A percentile compares a stretch with the other conserved stretches of the same genome.
phyloP scores from a whole-genome alignment of 345 rosid genomes.

The Raphanus raphanistrum region DNA sequence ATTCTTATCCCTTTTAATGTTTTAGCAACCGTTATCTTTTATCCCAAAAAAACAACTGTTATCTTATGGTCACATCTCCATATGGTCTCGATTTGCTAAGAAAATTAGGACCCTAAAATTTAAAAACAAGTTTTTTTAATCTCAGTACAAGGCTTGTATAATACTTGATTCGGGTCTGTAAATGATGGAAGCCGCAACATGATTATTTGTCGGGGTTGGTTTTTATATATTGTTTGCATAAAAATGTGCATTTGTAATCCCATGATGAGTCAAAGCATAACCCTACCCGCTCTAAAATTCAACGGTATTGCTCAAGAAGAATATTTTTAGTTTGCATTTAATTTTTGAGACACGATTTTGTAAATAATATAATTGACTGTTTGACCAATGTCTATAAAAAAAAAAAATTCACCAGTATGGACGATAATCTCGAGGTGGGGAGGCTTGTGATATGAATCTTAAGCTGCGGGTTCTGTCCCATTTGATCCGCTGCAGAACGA shows the following conservation, averaged over 20 bases:
- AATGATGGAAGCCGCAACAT: background rate
- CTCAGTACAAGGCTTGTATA: background rate
- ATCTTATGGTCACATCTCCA: background rate
- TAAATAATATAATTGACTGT: background rate
- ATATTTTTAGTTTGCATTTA: background rate
- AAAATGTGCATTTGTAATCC: background rate
- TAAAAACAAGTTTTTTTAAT: background rate
- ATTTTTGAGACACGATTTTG: background rate
- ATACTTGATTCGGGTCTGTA: background rate
- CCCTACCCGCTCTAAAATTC: background rate
- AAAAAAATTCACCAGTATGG: no score
- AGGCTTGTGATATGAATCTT: no score
- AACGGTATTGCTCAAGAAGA: background rate
- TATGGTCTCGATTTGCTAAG: background rate
- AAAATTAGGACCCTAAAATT: background rate
- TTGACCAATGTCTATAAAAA: no score
- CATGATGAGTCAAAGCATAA: background rate
- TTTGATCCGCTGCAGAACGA: no score
- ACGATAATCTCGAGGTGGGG: no score
- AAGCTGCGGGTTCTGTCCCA: no score
- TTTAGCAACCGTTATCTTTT: no score
- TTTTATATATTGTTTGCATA: background rate
- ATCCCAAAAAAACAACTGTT: background rate
- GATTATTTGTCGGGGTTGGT: background rate
- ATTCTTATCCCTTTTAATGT: background rate